A percentile compares a stretch with the other conserved stretches of the same genome.
These are phyloP conservation scores for Aristolochia californica DNA, from an alignment of 164 flowering plant genomes.

Conservation along the genomic window DNA sequence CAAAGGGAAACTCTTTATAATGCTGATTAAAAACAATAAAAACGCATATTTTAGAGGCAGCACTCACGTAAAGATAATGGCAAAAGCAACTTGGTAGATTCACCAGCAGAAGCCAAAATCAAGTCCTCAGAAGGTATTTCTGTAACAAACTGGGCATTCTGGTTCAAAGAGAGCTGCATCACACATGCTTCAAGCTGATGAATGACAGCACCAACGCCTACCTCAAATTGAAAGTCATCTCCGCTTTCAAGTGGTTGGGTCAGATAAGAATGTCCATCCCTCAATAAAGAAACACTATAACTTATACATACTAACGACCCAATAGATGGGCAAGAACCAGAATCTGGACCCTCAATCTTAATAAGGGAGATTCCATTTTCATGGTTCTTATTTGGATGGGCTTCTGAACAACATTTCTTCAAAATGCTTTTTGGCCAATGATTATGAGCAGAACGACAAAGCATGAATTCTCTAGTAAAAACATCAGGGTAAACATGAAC, in stretches of 20 bases:
- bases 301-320: slow-evolving; percentile 59
- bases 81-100: slow-evolving; percentile 25
- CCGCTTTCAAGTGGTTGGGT: slow-evolving; percentile 55
- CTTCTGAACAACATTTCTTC: slow-evolving; percentile 14
- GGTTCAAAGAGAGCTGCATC: slow-evolving; percentile 60
- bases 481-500: slow-evolving; percentile 25
- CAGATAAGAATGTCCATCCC: slow-evolving; percentile 22
- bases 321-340: slow-evolving; percentile 41
- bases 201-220: slow-evolving; percentile 61
- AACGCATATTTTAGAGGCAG: background rate
- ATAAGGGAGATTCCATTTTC: slow-evolving; percentile 18
- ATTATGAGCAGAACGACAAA: slow-evolving; percentile 25
- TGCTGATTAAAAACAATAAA: background rate
- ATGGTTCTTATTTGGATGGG: slow-evolving; percentile 2
- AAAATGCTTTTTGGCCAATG: slow-evolving; percentile 9
- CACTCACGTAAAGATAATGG: slow-evolving; percentile 47
- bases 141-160: slow-evolving; percentile 41
- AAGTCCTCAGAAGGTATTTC: slow-evolving; percentile 39
- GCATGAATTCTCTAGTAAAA: slow-evolving; percentile 30
- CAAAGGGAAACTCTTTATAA: background rate
- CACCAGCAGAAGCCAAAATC: slow-evolving; percentile 56
- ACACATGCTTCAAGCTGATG: slow-evolving; percentile 58
- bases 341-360: slow-evolving; percentile 40
- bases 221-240: slow-evolving; percentile 85
- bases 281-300: slow-evolving; percentile 41